A percentile compares a stretch with the other conserved stretches of the same genome.
These are phyloP conservation scores for Durusdinium trenchii DNA, from an alignment of 73 alveolate genomes.

Conservation along the genomic window DNA sequence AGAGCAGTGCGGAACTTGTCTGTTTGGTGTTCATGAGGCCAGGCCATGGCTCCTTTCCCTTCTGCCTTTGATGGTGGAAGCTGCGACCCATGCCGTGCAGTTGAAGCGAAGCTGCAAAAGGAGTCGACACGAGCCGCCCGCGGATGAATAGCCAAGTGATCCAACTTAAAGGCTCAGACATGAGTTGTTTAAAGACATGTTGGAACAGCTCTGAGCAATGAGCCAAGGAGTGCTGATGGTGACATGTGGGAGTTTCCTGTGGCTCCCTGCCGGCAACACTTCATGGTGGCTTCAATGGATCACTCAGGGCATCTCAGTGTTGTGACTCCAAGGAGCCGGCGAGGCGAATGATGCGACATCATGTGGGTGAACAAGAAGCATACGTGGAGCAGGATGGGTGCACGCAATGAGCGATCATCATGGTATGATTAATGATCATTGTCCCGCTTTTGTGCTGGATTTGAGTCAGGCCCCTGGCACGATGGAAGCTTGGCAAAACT, in stretches of 20 bases:
- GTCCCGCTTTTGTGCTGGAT: neutral
- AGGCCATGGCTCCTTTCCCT: neutral
- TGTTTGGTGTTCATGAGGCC: too few species aligned
- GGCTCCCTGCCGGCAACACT: neutral
- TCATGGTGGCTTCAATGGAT: neutral
- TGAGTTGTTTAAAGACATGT: too few species aligned
- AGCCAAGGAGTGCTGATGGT: constrained; percentile 73
- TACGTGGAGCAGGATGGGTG: neutral
- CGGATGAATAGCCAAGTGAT: too few species aligned
- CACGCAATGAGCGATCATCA: neutral
- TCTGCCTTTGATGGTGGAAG: neutral
- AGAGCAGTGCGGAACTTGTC: too few species aligned
- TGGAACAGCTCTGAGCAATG: too few species aligned
- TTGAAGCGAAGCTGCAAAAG: too few species aligned
- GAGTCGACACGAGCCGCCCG: too few species aligned
- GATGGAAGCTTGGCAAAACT: too few species aligned
- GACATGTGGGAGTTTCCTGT: constrained; percentile 57
- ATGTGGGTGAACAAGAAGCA: neutral
- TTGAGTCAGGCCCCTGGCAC: neutral
- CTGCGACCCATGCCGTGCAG: constrained; percentile 51
- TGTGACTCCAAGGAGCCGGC: constrained; percentile 5
- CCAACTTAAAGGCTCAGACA: too few species aligned
- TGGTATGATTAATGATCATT: neutral
- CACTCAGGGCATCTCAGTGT: neutral
- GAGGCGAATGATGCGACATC: constrained; percentile 51